Evolutionary conservation across 169 alveolate species (phyloP), one percentile per base, ranked within the genome.

Genomic region (Perkinsus marinus): DNA sequence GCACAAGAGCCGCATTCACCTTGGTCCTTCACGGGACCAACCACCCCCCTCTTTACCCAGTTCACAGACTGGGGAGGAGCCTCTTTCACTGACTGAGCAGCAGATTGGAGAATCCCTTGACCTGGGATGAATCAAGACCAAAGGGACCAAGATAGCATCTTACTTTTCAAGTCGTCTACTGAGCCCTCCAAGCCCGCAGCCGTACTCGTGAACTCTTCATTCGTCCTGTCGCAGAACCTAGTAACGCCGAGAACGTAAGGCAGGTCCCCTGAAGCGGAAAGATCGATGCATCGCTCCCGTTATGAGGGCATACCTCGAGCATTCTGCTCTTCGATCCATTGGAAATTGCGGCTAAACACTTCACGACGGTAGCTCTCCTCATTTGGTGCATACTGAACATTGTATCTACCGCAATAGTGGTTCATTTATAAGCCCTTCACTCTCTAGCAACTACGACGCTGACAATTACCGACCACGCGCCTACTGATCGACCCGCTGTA

Each of bases 1-100:
- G 98, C 96, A 91, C 98, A 97, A 30, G 97, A 93, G 30, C 98
- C 98, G 91, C 98, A 96, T n/a, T 89, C 90, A 38, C 95, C 94
- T 93, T 97, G 97, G 92, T 96, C 93, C 90, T 96, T 94, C 19
- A 96, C 96, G 34, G 93, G 95, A 13, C 96, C 93, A 22, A 92
- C 93, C 0, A 94, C 96, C 36, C 96, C 96, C 92, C 91, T 43
- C 30, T 92, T 30, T 30, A 57, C 79, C 79, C 79, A 57, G 34
- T 57, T 57, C 37, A 6, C 22, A 26, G 79, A 57, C 34, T 2
- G 36, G 7, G 79, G 79, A 6, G 79, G 79, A 16, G 79, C 30
- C 3, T 57, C 22, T 2, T 16, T 7, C 30, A 57, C 46, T 6
- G 46, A 41, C 10, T 41, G 79, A 26, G 22, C 79, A 19, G 37